Evolutionary conservation across 139 green algal species (phyloP), one percentile per base, ranked within the genome.

Genomic region (Chlorella sp.): DNA sequence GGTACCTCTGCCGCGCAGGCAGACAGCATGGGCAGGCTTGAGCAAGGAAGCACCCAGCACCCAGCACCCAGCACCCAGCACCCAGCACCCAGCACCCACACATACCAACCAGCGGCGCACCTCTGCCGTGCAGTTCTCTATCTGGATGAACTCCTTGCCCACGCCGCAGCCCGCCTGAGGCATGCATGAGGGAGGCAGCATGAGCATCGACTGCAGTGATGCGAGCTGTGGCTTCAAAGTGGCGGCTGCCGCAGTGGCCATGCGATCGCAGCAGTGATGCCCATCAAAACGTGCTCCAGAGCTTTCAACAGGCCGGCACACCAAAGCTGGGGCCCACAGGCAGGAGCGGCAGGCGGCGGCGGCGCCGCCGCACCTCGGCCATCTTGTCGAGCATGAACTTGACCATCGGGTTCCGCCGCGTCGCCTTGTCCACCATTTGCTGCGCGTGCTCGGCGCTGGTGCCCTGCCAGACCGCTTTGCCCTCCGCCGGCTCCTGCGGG

Each of bases 301-400:
- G n/a, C n/a, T n/a, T n/a, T n/a, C n/a, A n/a, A n/a, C n/a, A n/a
- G n/a, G n/a, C n/a, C n/a, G n/a, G n/a, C n/a, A n/a, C n/a, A n/a
- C n/a, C n/a, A n/a, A n/a, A n/a, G n/a, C n/a, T n/a, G n/a, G n/a
- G n/a, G n/a, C n/a, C n/a, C n/a, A n/a, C n/a, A n/a, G n/a, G n/a
- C n/a, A 51, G 20, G 25, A 41, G 34, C 39, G 57, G 21, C 64
- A 81, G 18, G 44, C 56, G 23, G 30, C 18, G 30, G 15, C 28
- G 11, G 44, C 47, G 41, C 21, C 26, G 41, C 36, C 89, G 13
- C 78, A 96, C 92, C 92, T 94, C 82, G 76, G 87, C 85, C 57
- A 97, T 86, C 32, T 93, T 94, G 1, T 95, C 75, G 16, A 96
- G 70, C 89, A 97, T 94, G 82, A 96, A 97, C 51, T 91, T 92